Evolutionary conservation across 1,139 yeast genomes (phyloP), one percentile per base, ranked within the genome.

Genomic region (Geotrichum restrictum): DNA sequence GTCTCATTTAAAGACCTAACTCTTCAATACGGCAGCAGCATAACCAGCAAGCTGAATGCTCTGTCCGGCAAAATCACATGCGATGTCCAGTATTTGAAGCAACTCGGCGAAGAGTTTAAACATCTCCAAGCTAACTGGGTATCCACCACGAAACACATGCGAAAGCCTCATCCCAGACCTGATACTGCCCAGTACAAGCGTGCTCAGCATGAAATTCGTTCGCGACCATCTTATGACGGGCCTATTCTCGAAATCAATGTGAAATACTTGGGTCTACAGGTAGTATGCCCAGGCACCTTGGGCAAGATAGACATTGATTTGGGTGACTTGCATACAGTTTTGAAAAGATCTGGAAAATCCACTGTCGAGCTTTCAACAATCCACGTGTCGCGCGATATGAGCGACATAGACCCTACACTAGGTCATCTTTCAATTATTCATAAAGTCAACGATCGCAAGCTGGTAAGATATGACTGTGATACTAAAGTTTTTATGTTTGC

Each of bases 241-340:
- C 19, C 45, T 13, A 7, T 34, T 14, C 16, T 52, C 32, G 47
- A 49, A 39, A 7, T 50, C 14, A 45, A 43, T n/a, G 29, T 52
- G 16, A 19, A 50, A 6, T 44, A 33, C 18, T n/a, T 51, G 8
- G 41, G 45, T 0, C 5, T 33, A n/a, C 52, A 43, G 29, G 4
- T 59, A 7, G 38, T 21, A 8, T 45, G 54, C n/a, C 44, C 53
- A 0, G 57, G 50, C 4, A 41, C 49, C n/a, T 31, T 62, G 29
- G 64, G 65, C 2, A 40, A 33, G 11, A 50, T 62, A 40, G 57
- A 60, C 33, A 37, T 62, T 39, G 71, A 69, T 18, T 61, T 65
- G 45, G 68, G 65, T 19, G 63, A 65, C n/a, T 56, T 64, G 21
- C 64, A n/a, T 43, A 40, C 49, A 2, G 39, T 41, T 32, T n/a